These are phyloP conservation scores for Calonectria pseudoreteaudii DNA, from an alignment of 2,329 filamentous ascomycete species.

Conservation along the genomic window DNA sequence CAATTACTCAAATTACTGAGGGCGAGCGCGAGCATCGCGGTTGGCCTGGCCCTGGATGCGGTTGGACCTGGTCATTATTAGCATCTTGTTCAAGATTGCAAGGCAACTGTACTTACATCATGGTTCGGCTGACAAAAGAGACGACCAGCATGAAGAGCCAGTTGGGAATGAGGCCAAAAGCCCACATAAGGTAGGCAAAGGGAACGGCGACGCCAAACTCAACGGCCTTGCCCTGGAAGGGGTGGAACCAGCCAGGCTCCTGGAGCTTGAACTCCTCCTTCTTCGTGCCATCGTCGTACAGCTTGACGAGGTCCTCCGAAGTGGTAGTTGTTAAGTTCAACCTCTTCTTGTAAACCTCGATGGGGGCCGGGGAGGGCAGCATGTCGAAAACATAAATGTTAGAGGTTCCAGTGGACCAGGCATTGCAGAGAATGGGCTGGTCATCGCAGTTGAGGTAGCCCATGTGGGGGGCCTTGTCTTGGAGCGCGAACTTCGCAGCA, in stretches of 20 bases:
- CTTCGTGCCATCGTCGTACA: slow-evolving; percentile 62
- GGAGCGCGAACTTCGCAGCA: slow-evolving; percentile 71
- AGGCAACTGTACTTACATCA: slow-evolving; percentile 72
- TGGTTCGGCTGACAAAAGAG: slow-evolving; percentile 77
- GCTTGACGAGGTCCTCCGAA: slow-evolving; percentile 69
- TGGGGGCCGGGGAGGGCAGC: slow-evolving; percentile 71
- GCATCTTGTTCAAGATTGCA: slow-evolving; percentile 16
- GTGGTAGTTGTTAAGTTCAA: slow-evolving; percentile 79
- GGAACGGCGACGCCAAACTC: slow-evolving; percentile 72
- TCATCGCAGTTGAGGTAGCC: slow-evolving; percentile 80
- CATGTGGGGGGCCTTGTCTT: slow-evolving; percentile 73
- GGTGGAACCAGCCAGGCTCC: slow-evolving; percentile 77
- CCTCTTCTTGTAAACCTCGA: slow-evolving; percentile 73
- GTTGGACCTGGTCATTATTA: slow-evolving; percentile 51
- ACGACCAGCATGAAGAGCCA: slow-evolving; percentile 84
- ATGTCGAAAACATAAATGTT: slow-evolving; percentile 76
- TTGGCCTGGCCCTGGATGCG: slow-evolving; percentile 45
- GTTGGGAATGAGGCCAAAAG: slow-evolving; percentile 74
- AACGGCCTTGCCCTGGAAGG: slow-evolving; percentile 76
- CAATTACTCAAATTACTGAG: slow-evolving; percentile 39
- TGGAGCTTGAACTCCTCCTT: slow-evolving; percentile 61
- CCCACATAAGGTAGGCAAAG: slow-evolving; percentile 76
- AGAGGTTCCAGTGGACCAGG: slow-evolving; percentile 75
- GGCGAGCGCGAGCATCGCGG: slow-evolving; percentile 20
- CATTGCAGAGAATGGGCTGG: slow-evolving; percentile 80